Evolutionary conservation across 1,284 basidiomycete species (phyloP), one percentile per base, ranked within the genome.

Genomic region (Naganishia sp.): DNA sequence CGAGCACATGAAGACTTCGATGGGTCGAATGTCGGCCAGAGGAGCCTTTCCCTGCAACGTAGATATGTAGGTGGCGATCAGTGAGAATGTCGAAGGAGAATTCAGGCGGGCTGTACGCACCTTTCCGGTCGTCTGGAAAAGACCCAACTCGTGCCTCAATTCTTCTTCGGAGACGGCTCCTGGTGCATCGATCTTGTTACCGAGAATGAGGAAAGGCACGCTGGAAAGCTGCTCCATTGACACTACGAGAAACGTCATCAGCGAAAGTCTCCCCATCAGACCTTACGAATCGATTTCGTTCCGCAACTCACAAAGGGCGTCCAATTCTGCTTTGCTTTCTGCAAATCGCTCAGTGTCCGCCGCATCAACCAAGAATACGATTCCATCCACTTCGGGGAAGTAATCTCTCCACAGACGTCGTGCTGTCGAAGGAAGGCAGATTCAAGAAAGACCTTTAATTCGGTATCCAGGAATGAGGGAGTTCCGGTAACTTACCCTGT

Each of bases 1-100:
- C 18, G 96, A 99, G 84, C 94, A 98, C 96, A 99, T 99, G 87
- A 98, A 99, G 75, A 99, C 87, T 81, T 99, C 96, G 80, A 99
- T 97, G 41, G 96, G 95, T 71, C 96, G 88, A 74, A 99, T 98
- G 81, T 98, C 95, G 75, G 85, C 90, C 74, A 99, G 87, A 69
- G 94, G 94, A 47, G 97, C 90, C 74, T 98, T 97, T 79, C 96
- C 96, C 93, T 95, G 71, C 15, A 60, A 68, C 47, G 42, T 65
- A 41, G 42, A 31, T 42, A 65, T 43, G 66, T 51, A 32, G 52
- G 41, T 11, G 2, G 5, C n/a, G 39, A 31, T 41, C 21, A 47
- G 11, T 47, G 2, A 39, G 41, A 45, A n/a, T 45, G 18, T 6
- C 25, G 7, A 46, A 17, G 13, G 6, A 45, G 13, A 7, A 4